Evolutionary conservation across 306 rosid species (phyloP), one percentile per base, ranked within the genome.

Genomic region (Dryas drummondii): DNA sequence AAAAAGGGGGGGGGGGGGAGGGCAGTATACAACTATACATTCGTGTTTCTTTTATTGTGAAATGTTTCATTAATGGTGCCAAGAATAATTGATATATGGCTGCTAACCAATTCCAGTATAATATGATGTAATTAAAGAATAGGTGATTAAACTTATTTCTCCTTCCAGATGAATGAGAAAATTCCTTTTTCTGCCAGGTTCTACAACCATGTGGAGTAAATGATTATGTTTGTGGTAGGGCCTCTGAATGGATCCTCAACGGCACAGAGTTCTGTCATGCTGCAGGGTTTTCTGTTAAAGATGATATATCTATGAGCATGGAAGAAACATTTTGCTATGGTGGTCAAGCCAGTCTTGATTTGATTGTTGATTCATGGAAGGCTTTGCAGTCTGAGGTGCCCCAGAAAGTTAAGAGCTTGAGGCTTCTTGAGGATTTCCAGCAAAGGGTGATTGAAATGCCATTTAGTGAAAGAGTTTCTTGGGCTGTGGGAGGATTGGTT

Each of bases 401-500:
- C 75, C 68, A 49, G 73, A 85, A 82, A 82, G 81, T 74, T 6
- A 82, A 70, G 72, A 77, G 66, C 48, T 57, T 66, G 56, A 53
- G 88, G 46, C 40, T 75, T 66, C 69, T 88, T 5, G 85, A 87
- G 68, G 92, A 86, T 64, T 82, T 94, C 85, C 89, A 70, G 50
- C 92, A 84, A 76, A 85, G 87, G 91, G 32, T 65, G 55, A 83
- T 69, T 82, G 78, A 80, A 70, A 88, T 90, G 96, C 84, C 93
- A 57, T 87, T 87, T 50, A 80, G 58, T 17, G 96, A 92, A 76
- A 84, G 85, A 84, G 89, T 94, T 85, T 90, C 92, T 48, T 94
- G 99, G 99, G 97, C 96, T 45, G 86, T 94, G 4, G 97, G 97
- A 79, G 96, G 97, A 83, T 81, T 94, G 96, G 97, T 92, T 73